phyloP scores from a whole-genome alignment of 192 early-diverging fungal genomes.

The Entomortierella parvispora region DNA sequence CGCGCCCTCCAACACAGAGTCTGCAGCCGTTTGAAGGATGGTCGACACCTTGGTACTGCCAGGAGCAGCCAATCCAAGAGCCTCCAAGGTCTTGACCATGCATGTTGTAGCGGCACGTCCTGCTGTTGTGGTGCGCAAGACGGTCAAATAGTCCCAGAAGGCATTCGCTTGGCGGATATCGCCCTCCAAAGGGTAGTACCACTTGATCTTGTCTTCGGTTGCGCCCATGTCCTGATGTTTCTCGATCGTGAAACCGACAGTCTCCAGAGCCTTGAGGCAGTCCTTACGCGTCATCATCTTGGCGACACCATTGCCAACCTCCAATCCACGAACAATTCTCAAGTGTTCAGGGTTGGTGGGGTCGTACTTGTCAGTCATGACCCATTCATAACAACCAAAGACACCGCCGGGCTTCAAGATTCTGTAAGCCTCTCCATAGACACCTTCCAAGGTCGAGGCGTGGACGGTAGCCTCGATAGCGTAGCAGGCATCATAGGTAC shows the following conservation, averaged over 20 bases:
- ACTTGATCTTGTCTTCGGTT: constrained; percentile 75
- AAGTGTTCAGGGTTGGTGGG: constrained; percentile 76
- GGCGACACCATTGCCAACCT: constrained; percentile 91
- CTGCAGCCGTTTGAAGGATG: constrained; percentile 83
- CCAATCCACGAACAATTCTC: constrained; percentile 83
- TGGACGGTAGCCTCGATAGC: constrained; percentile 98
- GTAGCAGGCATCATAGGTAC: constrained; percentile 88
- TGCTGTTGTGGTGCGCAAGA: constrained; percentile 59
- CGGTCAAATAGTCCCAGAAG: constrained; percentile 61
- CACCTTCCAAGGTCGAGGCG: constrained; percentile 83
- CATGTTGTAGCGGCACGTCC: constrained; percentile 82
- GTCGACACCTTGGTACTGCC: constrained; percentile 88
- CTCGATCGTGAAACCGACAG: constrained; percentile 88
- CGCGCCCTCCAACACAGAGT: constrained; percentile 84
- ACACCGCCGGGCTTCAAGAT: constrained; percentile 92
- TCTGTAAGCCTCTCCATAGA: constrained; percentile 91
- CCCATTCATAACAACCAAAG: constrained; percentile 97
- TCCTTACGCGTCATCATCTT: constrained; percentile 81
- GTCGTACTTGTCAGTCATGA: constrained; percentile 91
- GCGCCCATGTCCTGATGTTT: constrained; percentile 69
- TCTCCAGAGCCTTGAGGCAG: constrained; percentile 81
- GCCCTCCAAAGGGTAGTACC: constrained; percentile 87
- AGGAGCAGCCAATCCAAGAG: constrained; percentile 80
- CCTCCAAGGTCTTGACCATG: constrained; percentile 82
- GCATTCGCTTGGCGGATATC: constrained; percentile 60